These are phyloP conservation scores for Sphagnum fallax DNA, from an alignment of 228 moss, liverwort and hornwort genomes.

Conservation along the genomic window DNA sequence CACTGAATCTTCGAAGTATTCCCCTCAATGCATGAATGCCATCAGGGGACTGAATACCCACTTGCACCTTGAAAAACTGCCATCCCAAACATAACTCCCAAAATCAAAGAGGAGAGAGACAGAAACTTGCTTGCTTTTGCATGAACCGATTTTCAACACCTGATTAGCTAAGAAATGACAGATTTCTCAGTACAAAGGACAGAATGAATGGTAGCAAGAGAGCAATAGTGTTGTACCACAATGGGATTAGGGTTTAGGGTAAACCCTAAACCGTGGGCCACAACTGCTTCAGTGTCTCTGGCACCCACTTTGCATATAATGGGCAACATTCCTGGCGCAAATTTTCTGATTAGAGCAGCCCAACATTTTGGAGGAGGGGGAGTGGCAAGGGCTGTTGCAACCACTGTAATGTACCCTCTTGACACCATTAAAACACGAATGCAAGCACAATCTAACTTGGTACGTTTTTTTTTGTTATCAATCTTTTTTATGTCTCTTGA, in stretches of 20 bases:
- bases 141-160: no score
- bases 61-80: conserved; percentile 96
- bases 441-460: conserved; percentile 54
- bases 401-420: conserved; percentile 81
- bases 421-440: conserved; percentile 97
- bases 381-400: conserved; percentile 77
- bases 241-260: conserved; percentile 36
- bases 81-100: conserved; percentile 3
- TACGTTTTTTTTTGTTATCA: no score
- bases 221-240: conserved; percentile 41
- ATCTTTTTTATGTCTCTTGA: no score
- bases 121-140: no score
- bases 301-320: conserved; percentile 35
- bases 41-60: conserved; percentile 94
- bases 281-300: conserved; percentile 43
- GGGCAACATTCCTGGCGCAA: conserved; percentile 41
- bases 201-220: no score
- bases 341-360: conserved; percentile 43
- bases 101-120: neutral
- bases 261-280: conserved; percentile 8
- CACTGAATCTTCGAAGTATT: conserved; percentile 85
- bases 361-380: conserved; percentile 85
- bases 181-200: no score
- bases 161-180: no score
- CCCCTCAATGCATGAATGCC: conserved; percentile 77